phyloP scores from a whole-genome alignment of 495 filamentous ascomycete species.

The Penicillium psychrofluorescens region DNA sequence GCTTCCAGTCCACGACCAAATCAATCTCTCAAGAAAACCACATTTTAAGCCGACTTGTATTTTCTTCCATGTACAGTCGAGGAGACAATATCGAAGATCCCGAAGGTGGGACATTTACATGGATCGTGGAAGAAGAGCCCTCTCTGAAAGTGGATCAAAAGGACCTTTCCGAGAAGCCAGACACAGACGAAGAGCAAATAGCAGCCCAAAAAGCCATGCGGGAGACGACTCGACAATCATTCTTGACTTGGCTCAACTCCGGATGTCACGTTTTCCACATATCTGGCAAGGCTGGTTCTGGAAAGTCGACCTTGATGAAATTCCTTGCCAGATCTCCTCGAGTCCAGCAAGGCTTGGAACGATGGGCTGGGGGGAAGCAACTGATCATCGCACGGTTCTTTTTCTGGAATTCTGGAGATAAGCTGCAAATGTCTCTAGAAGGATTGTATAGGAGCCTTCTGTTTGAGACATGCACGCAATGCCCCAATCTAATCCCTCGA shows the following conservation, averaged over 20 bases:
- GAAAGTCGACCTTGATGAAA: constrained; percentile 43
- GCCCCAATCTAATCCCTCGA: constrained; percentile 21
- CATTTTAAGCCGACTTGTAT: background rate
- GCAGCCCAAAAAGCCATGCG: background rate
- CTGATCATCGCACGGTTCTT: constrained; percentile 33
- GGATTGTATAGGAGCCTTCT: constrained; percentile 38
- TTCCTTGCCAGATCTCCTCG: constrained; percentile 13
- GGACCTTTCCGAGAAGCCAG: background rate
- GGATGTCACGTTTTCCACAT: constrained; percentile 27
- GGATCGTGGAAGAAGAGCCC: constrained; percentile 16
- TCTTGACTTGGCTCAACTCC: constrained; percentile 20
- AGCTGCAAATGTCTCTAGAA: constrained; percentile 30
- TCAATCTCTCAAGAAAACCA: background rate
- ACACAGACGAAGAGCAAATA: no score
- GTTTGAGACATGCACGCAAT: constrained; percentile 25
- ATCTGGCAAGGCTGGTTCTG: constrained; percentile 33
- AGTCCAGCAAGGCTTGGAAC: constrained; percentile 6
- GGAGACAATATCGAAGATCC: constrained; percentile 9
- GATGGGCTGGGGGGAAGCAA: constrained; percentile 23
- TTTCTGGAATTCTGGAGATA: constrained; percentile 35
- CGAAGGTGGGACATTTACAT: constrained; percentile 18
- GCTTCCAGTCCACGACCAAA: background rate
- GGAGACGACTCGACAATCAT: constrained; percentile 2
- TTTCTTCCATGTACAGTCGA: background rate
- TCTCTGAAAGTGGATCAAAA: background rate